Percentiles rank a stretch among this genome's conserved stretches.
These are phyloP conservation scores for Candida dendrica DNA, from an alignment of 805 yeast species.

Conservation along the genomic window DNA sequence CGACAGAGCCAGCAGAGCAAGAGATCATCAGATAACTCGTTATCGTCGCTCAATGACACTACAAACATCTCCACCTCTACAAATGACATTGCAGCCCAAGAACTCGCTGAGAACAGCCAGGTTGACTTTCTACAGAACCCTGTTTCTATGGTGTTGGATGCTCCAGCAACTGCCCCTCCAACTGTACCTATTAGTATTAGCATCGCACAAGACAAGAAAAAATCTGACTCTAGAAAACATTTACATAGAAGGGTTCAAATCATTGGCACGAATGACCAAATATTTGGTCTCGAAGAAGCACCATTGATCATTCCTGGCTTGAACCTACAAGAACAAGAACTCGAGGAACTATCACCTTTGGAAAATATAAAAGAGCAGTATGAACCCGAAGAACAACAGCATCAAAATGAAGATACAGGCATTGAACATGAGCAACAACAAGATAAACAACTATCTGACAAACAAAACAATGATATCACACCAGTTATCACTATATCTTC, in stretches of 20 bases:
- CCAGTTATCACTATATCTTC: background rate
- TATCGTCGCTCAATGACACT: background rate
- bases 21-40: background rate
- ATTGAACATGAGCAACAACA: background rate
- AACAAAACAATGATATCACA: background rate
- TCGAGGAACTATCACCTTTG: no score
- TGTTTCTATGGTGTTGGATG: no score
- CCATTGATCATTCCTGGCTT: background rate
- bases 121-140: no score
- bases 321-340: background rate
- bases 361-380: no score
- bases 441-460: background rate
- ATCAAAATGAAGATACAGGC: background rate
- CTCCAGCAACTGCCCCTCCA: background rate
- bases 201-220: no score
- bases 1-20: background rate
- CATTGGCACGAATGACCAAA: conserved; percentile 2
- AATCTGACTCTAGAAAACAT: background rate
- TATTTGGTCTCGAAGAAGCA: background rate
- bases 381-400: background rate
- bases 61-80: background rate
- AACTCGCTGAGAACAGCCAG: background rate
- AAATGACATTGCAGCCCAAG: background rate
- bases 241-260: conserved; percentile 17
- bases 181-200: background rate